phyloP scores from a whole-genome alignment of 257 asterid species.

The Dorcoceras hygrometricum region DNA sequence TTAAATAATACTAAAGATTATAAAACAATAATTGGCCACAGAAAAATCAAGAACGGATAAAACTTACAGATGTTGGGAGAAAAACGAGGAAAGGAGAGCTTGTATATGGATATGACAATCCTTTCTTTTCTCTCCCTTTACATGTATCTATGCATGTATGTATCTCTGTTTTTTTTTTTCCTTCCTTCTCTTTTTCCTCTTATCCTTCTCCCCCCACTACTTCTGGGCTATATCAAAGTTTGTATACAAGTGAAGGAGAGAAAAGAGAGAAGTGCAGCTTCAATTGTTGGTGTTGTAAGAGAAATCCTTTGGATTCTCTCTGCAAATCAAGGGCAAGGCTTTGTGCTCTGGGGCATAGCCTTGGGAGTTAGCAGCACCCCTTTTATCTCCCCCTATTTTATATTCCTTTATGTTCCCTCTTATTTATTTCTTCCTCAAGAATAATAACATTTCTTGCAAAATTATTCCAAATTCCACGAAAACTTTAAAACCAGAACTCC shows the following conservation, averaged over 20 bases:
- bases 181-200: not conserved
- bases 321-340: constrained; percentile 56
- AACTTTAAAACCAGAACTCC: too few relatives aligned
- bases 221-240: not conserved
- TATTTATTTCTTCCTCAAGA: constrained; percentile 3
- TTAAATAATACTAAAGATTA: not conserved
- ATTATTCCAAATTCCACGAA: not conserved
- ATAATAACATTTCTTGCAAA: constrained; percentile 4
- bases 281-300: constrained; percentile 33
- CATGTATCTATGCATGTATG: constrained; percentile 11
- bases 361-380: constrained; percentile 36
- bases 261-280: constrained; percentile 25
- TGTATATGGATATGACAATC: constrained; percentile 26
- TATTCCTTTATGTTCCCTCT: constrained; percentile 17
- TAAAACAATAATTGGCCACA: not conserved
- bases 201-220: not conserved
- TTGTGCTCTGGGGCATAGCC: constrained; percentile 46
- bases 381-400: constrained; percentile 40
- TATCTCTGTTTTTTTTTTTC: not conserved
- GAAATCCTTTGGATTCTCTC: constrained; percentile 58
- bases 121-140: constrained; percentile 24
- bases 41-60: not conserved
- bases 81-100: constrained; percentile 27
- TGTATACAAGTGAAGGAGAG: not conserved
- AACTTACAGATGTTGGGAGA: constrained; percentile 43